Percentiles rank a stretch among this genome's conserved stretches.
These are phyloP conservation scores for Scheffersomyces parashehatae DNA, from an alignment of 1,139 yeast genomes.

Conservation along the genomic window DNA sequence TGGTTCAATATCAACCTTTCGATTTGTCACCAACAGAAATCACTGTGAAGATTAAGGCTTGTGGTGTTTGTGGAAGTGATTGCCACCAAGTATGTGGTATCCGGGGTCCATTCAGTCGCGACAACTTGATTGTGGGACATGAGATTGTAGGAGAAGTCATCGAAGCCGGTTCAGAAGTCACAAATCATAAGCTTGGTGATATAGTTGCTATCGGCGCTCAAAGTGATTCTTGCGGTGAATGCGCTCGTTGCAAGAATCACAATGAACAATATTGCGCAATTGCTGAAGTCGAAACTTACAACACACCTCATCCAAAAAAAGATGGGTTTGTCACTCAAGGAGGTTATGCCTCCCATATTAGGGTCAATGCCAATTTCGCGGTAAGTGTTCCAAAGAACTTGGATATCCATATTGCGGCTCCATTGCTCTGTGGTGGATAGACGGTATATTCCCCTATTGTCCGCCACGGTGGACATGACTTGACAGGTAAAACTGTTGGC, in stretches of 20 bases:
- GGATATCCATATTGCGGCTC: slow-evolving; percentile 44
- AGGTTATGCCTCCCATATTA: slow-evolving; percentile 53
- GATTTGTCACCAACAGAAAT: slow-evolving; percentile 31
- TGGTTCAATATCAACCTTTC: slow-evolving; percentile 28
- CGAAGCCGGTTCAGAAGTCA: slow-evolving; percentile 39
- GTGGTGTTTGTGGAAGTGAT: slow-evolving; percentile 47
- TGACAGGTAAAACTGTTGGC: slow-evolving; percentile 49
- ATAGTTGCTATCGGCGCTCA: slow-evolving; percentile 57
- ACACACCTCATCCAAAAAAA: slow-evolving; percentile 28
- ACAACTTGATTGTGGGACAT: slow-evolving; percentile 45
- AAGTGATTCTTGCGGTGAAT: slow-evolving; percentile 43
- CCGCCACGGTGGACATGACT: slow-evolving; percentile 34
- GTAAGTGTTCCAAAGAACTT: slow-evolving; percentile 51
- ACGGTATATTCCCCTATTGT: slow-evolving; percentile 54
- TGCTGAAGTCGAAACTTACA: slow-evolving; percentile 42
- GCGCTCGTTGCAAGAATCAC: slow-evolving; percentile 40
- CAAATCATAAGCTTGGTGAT: slow-evolving; percentile 36
- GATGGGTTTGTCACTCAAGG: slow-evolving; percentile 53
- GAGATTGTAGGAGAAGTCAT: slow-evolving; percentile 50
- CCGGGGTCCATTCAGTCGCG: slow-evolving; percentile 32
- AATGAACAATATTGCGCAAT: slow-evolving; percentile 51
- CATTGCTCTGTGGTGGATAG: slow-evolving; percentile 54
- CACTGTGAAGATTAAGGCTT: slow-evolving; percentile 33
- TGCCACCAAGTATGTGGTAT: slow-evolving; percentile 42
- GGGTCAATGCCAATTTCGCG: slow-evolving; percentile 47